Base-by-base conservation (phyloP, 805 yeast species). In the Candida chauliodis region DNA sequence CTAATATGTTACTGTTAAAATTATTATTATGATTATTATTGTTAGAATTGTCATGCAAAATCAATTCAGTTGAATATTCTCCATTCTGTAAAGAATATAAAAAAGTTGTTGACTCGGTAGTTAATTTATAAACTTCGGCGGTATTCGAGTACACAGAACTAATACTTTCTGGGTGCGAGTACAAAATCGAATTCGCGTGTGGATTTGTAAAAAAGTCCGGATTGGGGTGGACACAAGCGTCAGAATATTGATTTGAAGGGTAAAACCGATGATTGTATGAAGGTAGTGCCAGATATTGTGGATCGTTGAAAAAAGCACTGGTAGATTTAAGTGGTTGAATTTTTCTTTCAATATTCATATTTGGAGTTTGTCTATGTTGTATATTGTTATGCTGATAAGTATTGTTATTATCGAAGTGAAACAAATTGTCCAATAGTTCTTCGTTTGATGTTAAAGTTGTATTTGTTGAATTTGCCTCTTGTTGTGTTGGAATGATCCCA, bases 61-160 rank as follows among this genome's bases (percentile, higher is more conserved):
- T 45, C 36, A 53, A 45, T 17, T 54, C 56, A 20, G 37, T 36
- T 8, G 47, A 35, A 16, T 27, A 44, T 16, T 24, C 25, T 2
- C 36, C 36, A 33, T 34, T 34, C 13, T 20, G 26, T 13, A 20
- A 21, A 5, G 32, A 20, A 22, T 35, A 35, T 17, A 35, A 35
- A 18, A 35, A 28, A 2, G 30, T 35, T 3, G 38, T 35, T 8
- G 38, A 28, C 18, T 35, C 38, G 11, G 32, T 28, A 3, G 8
- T 4, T 8, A 28, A 20, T 18, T 28, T 18, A n/a, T 35, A 35
- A 10, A 17, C 13, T 17, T 35, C 38, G 23, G 37, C 20, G 4
- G 37, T 5, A 28, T 28, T n/a, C 16, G 11, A 8, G 5, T 8
- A 31, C 8, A 20, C 7, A 5, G 24, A 8, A 27, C 14, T 19